A percentile compares a stretch with the other conserved stretches of the same genome.
Conservation (phyloP, 768 basidiomycete genomes). For the Rhizopogon vinicolor region DNA sequence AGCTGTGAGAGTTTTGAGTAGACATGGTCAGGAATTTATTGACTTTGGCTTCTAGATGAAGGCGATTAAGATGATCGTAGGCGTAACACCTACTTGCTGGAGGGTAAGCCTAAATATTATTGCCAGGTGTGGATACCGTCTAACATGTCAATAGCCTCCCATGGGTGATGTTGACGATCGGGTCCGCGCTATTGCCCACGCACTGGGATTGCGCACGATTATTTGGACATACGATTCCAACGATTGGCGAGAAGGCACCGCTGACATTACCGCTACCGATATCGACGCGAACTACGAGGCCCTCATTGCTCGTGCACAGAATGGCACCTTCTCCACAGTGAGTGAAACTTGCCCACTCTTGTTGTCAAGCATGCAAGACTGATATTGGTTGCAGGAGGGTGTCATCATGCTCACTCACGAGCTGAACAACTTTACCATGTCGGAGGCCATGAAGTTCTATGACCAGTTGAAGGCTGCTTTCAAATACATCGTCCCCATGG, state of each 20-base stretch:
- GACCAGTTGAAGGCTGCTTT: conserved; percentile 41
- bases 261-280: conserved; percentile 36
- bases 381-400: conserved; percentile 31
- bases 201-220: conserved; percentile 64
- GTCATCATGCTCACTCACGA: conserved; percentile 57
- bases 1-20: conserved; percentile 18
- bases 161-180: conserved; percentile 73
- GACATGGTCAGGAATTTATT: background rate
- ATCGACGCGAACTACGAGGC: conserved; percentile 51
- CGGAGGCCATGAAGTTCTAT: conserved; percentile 51
- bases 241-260: conserved; percentile 66
- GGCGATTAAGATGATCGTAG: conserved; percentile 49
- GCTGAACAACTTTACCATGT: conserved; percentile 58
- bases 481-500: conserved; percentile 46
- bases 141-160: conserved; percentile 39
- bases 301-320: conserved; percentile 43
- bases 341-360: conserved; percentile 1
- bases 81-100: conserved; percentile 60
- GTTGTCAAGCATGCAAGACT: background rate
- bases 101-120: conserved; percentile 31
- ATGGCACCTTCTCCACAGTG: conserved; percentile 37
- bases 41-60: conserved; percentile 31
- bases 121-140: background rate
- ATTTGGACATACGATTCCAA: conserved; percentile 70
- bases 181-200: conserved; percentile 63